Evolutionary conservation across 495 filamentous ascomycete species (phyloP).

Genomic region (Polyplosphaeria fusca): DNA sequence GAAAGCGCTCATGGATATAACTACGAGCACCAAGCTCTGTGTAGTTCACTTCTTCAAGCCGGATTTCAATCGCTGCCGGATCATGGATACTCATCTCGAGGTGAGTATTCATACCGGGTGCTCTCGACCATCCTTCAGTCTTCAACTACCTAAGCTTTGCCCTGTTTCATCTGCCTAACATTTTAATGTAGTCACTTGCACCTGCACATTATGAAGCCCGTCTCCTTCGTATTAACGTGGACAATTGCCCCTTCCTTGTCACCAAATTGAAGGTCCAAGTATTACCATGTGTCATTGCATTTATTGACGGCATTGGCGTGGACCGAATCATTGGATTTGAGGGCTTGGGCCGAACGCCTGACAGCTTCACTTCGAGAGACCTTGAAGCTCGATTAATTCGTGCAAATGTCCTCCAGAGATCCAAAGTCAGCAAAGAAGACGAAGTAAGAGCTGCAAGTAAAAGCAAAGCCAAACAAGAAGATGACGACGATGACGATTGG

Average conservation of each 20-base stretch:
- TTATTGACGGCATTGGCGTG: conserved; percentile 63
- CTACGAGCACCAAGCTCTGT: conserved; percentile 60
- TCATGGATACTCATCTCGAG: conserved; percentile 65
- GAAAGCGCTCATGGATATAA: conserved; percentile 65
- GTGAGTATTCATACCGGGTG: conserved; percentile 35
- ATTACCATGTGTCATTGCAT: conserved; percentile 72
- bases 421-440: conserved; percentile 50
- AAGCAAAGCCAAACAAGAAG: conserved; percentile 40
- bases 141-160: neutral
- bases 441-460: conserved; percentile 29
- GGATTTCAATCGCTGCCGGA: conserved; percentile 68
- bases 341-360: conserved; percentile 58
- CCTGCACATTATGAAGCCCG: conserved; percentile 64
- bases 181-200: conserved; percentile 48
- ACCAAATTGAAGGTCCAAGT: conserved; percentile 67
- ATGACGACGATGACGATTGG: conserved; percentile 54
- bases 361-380: conserved; percentile 60
- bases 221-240: conserved; percentile 67
- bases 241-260: conserved; percentile 70
- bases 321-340: conserved; percentile 76
- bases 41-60: conserved; percentile 74
- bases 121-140: neutral
- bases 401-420: conserved; percentile 57
- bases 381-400: conserved; percentile 62
- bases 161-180: conserved; percentile 18